Conservation (phyloP, 1,139 yeast species). For the Saccharomyces hybrid region DNA sequence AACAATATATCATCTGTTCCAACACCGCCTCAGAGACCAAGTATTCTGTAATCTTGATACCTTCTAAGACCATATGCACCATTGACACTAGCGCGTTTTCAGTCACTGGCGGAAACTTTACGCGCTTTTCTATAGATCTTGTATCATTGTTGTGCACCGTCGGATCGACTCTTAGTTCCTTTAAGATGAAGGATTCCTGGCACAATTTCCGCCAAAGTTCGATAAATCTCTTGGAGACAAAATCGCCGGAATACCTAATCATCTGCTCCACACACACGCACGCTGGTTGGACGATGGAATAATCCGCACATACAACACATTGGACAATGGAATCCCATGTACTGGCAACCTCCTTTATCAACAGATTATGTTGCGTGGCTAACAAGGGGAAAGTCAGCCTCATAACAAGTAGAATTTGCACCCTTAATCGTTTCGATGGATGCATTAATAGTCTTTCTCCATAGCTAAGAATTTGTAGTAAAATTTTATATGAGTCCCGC, state of each 20-base stretch:
- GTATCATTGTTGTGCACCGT: slow-evolving; percentile 5
- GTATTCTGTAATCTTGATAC: slow-evolving; percentile 19
- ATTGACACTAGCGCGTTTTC: slow-evolving; percentile 17
- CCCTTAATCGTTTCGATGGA: slow-evolving; percentile 48
- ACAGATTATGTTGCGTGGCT: slow-evolving; percentile 48
- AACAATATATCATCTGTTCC: slow-evolving; percentile 19
- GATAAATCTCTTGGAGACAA: slow-evolving; percentile 42
- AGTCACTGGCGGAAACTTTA: slow-evolving; percentile 19
- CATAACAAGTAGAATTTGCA: slow-evolving; percentile 49
- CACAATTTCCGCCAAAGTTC: slow-evolving; percentile 37
- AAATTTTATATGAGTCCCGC: slow-evolving; percentile 44
- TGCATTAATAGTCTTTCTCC: slow-evolving; percentile 68
- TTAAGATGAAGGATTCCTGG: slow-evolving; percentile 19
- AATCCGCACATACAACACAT: slow-evolving; percentile 35
- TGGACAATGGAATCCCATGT: slow-evolving; percentile 57
- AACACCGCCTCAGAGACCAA: slow-evolving; percentile 16
- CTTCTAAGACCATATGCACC: slow-evolving; percentile 21
- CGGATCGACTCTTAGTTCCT: slow-evolving; percentile 6
- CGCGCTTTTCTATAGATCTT: slow-evolving; percentile 3
- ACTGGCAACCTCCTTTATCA: slow-evolving; percentile 61
- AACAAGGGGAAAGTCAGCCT: slow-evolving; percentile 49
- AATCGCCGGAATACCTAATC: slow-evolving; percentile 41
- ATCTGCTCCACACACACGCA: slow-evolving; percentile 34
- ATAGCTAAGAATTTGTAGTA: slow-evolving; percentile 57
- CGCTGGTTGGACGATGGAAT: slow-evolving; percentile 33